These are phyloP conservation scores for Fusarium newnesense DNA, from an alignment of 2,329 filamentous ascomycete species.

Conservation along the genomic window DNA sequence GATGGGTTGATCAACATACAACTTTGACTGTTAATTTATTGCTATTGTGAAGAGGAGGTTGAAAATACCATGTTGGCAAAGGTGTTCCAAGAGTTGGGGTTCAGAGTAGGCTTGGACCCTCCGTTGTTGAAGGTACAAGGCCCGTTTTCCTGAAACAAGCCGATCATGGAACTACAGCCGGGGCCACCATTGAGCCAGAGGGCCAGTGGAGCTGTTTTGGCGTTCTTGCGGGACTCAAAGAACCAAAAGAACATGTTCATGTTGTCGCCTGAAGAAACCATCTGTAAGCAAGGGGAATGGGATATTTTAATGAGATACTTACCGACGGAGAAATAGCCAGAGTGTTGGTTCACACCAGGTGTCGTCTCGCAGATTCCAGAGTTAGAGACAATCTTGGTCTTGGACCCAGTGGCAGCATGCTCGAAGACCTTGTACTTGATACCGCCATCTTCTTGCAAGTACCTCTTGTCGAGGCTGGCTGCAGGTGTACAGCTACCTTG, in stretches of 20 bases:
- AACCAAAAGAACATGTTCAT: conserved; percentile 58
- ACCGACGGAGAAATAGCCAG: conserved; percentile 71
- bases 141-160: conserved; percentile 75
- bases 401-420: conserved; percentile 21
- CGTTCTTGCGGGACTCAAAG: conserved; percentile 56
- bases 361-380: conserved; percentile 64
- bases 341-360: conserved; percentile 70
- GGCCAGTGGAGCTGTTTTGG: conserved; percentile 56
- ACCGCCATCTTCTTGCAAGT: neutral
- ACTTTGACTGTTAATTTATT: conserved; percentile 35
- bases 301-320: conserved; percentile 40
- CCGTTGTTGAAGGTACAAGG: conserved; percentile 74
- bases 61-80: conserved; percentile 63
- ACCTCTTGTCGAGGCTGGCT: neutral
- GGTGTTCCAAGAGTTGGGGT: conserved; percentile 72
- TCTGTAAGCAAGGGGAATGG: conserved; percentile 34
- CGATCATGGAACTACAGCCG: conserved; percentile 47
- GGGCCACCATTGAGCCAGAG: conserved; percentile 63
- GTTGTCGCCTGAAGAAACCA: conserved; percentile 16
- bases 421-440: conserved; percentile 29
- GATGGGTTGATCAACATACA: conserved; percentile 74
- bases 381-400: conserved; percentile 35
- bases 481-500: neutral
- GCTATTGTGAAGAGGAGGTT: accelerated
- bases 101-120: conserved; percentile 51